Base-by-base conservation (phyloP, 495 filamentous ascomycete genomes). In the Hyaloscypha hepaticicola region DNA sequence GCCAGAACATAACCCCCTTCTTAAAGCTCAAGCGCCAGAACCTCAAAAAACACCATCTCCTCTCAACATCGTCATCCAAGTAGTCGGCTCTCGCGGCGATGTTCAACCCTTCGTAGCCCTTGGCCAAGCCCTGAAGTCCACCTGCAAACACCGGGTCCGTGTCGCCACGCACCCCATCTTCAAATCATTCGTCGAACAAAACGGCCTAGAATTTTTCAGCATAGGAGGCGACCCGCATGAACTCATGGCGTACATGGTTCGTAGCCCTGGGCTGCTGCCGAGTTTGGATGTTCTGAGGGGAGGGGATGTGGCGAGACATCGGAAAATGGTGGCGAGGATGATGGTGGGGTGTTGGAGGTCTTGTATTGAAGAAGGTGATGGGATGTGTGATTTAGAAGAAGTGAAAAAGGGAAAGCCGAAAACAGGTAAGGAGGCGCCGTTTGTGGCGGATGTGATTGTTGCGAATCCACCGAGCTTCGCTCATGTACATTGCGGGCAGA, bases 241-340 rank as follows among this genome's bases (percentile, higher is more conserved):
- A 66, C 76, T 89, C 6, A 88, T 88, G 87, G 86, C 85, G 1
- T 91, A 88, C 69, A 91, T 91, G 88, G 88, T 91, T 33, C 90
- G 90, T 72, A 89, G 90, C 74, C 88, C 88, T 0, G 87, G 89
- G 0, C 74, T 91, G 68, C 83, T 91, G 50, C 89, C 88, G 0
- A 81, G 77, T 2, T 66, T 91, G 8, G 21, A 14, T 79, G 87
- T 22, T 82, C 84, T 91, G 21, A 84, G 82, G 69, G 80, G 77
- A 38, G 88, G 88, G n/a, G 88, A 90, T 70, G 82, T 91, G 68
- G 79, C 77, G 9, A 75, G 76, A 50, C 75, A 83, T 45, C 76
- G 89, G 1, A 76, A 82, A 55, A 80, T 79, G 3, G 88, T 91
- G 73, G 79, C 78, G 28, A 74, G 83, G 57, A 85, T 87, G 71